Evolutionary conservation across 2,329 filamentous ascomycete species (phyloP).

Genomic region (Dendrostoma leiphaemia): DNA sequence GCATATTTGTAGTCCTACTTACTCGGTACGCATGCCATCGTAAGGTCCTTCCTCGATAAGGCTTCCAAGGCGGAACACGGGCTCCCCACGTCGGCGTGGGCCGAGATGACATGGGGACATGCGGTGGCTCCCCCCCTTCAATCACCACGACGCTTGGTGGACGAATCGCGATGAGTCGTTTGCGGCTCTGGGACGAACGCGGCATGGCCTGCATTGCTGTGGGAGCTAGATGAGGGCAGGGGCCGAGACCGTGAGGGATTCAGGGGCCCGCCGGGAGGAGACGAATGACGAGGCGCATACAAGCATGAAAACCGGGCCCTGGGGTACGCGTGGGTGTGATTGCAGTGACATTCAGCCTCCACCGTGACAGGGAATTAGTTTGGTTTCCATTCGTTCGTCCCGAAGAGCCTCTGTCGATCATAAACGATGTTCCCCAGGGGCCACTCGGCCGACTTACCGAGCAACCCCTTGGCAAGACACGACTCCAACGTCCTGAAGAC

Average conservation of each 20-base stretch:
- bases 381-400: background rate
- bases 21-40: background rate
- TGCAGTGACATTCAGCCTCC: conserved; percentile 14
- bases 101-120: conserved; percentile 14
- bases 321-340: conserved; percentile 10
- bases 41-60: background rate
- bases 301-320: conserved; percentile 4
- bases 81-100: conserved; percentile 10
- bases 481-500: background rate
- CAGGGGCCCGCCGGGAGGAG: conserved; percentile 2
- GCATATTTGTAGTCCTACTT: conserved; percentile 9
- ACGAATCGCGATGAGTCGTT: conserved; percentile 5
- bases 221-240: conserved; percentile 3
- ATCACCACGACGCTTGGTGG: background rate
- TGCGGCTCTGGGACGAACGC: conserved; percentile 3
- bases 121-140: background rate
- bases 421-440: background rate
- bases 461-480: too few species aligned
- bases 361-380: conserved; percentile 1
- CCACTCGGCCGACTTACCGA: conserved; percentile 3
- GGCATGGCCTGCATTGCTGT: conserved; percentile 3
- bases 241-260: background rate
- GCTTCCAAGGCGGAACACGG: background rate
- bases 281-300: background rate
- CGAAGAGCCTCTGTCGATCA: conserved; percentile 16